A percentile compares a stretch with the other conserved stretches of the same genome.
These are phyloP conservation scores for Penicillium frequentans DNA, from an alignment of 2,329 filamentous ascomycete genomes.

Conservation along the genomic window DNA sequence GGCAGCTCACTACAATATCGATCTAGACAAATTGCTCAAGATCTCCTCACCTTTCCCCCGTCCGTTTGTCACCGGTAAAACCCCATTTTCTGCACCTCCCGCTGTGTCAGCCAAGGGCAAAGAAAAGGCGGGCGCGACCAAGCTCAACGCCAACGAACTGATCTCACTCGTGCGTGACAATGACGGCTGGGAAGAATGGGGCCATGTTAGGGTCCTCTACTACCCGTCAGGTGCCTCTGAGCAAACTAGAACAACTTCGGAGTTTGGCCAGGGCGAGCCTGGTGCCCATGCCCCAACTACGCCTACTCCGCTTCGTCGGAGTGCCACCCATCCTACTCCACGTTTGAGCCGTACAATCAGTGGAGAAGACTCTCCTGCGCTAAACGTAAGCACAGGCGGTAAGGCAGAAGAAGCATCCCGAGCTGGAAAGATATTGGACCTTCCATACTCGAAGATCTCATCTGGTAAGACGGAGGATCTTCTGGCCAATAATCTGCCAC, in stretches of 20 bases:
- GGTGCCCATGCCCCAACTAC: constrained; percentile 60
- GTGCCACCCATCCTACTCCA: constrained; percentile 60
- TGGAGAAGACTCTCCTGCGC: constrained; percentile 53
- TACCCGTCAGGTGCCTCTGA: constrained; percentile 54
- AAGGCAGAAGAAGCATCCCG: constrained; percentile 39
- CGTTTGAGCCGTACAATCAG: constrained; percentile 47
- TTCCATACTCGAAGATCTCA: constrained; percentile 55
- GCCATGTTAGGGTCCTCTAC: constrained; percentile 76
- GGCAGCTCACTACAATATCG: constrained; percentile 76
- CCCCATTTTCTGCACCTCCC: constrained; percentile 53
- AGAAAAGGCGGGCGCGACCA: constrained; percentile 60
- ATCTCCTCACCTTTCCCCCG: constrained; percentile 81
- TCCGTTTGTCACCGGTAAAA: constrained; percentile 56
- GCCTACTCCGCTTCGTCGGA: constrained; percentile 73
- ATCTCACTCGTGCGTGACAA: constrained; percentile 67
- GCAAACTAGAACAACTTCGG: constrained; percentile 33
- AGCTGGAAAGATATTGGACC: constrained; percentile 60
- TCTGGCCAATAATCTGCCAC: constrained; percentile 49
- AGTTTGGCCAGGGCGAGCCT: constrained; percentile 29
- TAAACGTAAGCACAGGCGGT: constrained; percentile 42
- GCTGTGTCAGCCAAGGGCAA: constrained; percentile 68
- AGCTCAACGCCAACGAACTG: constrained; percentile 80
- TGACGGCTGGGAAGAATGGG: constrained; percentile 71
- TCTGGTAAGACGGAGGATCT: constrained; percentile 39
- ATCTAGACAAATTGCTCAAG: constrained; percentile 76